Evolutionary conservation across 179 eudicot species (phyloP).

Genomic region (Spergularia azorica): DNA sequence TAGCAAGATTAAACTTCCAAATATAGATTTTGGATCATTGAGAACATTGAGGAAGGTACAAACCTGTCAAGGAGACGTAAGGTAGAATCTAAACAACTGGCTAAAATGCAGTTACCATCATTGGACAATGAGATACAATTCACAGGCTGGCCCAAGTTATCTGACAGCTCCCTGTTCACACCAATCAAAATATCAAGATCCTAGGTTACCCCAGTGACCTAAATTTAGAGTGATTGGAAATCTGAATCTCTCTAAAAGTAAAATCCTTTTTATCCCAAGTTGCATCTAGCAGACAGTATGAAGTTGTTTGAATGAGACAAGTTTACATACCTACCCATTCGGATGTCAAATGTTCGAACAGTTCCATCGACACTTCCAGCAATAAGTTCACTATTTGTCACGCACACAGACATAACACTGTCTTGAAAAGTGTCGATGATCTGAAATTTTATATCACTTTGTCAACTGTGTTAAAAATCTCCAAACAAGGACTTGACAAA

Average conservation of each 20-base stretch:
- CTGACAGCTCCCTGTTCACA: conserved; percentile 72
- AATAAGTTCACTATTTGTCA: conserved; percentile 83
- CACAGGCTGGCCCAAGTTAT: conserved; percentile 86
- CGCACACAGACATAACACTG: conserved; percentile 94
- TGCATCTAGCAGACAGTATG: neutral
- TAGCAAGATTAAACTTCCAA: neutral
- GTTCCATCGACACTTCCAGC: conserved; percentile 99
- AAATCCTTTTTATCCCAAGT: neutral
- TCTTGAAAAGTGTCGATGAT: conserved; percentile 82
- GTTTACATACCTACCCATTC: conserved; percentile 82
- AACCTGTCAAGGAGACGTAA: conserved; percentile 90
- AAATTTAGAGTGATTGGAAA: neutral
- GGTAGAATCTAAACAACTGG: conserved; percentile 92
- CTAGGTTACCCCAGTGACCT: neutral
- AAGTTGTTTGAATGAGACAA: neutral
- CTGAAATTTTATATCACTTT: conserved; percentile 39
- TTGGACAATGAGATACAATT: conserved; percentile 92
- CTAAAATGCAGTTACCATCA: conserved; percentile 85
- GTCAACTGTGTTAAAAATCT: neutral
- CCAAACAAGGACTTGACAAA: neutral
- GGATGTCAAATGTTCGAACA: conserved; percentile 91
- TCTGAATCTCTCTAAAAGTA: neutral
- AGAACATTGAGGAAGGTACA: conserved; percentile 4
- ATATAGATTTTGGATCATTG: neutral
- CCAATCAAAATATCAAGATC: conserved; percentile 7